A percentile compares a stretch with the other conserved stretches of the same genome.
Evolutionary conservation across 1,139 yeast species (phyloP).

Genomic region (Pichia sp.): DNA sequence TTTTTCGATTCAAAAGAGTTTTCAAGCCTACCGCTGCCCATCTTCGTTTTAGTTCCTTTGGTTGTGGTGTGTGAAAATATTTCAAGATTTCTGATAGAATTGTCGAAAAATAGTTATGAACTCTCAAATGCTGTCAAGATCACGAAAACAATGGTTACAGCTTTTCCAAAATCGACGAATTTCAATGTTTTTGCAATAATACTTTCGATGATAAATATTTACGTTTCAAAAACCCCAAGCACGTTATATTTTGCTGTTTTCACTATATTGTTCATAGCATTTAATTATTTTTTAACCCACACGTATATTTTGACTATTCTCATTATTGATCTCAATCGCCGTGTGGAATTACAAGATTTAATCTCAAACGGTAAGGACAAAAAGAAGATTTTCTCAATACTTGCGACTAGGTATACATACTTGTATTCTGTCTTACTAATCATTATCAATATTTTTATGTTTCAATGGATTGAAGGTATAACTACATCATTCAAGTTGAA

Average conservation of each 20-base stretch:
- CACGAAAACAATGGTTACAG: not conserved
- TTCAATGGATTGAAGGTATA: not conserved
- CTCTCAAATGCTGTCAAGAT: not conserved
- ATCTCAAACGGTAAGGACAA: conserved; percentile 13
- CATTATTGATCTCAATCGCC: conserved; percentile 50
- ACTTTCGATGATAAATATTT: conserved; percentile 4
- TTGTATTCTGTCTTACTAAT: no score
- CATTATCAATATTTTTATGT: not conserved
- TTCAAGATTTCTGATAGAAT: no score
- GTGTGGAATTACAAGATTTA: conserved; percentile 53
- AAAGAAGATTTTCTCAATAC: not conserved
- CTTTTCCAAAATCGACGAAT: conserved; percentile 3
- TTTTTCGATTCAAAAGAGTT: no score
- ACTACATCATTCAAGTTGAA: not conserved
- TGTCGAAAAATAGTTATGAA: no score
- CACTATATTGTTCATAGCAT: conserved; percentile 25
- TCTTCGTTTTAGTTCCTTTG: no score
- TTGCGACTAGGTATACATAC: not conserved
- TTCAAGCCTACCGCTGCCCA: no score
- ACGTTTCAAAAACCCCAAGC: conserved; percentile 21
- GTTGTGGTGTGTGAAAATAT: no score
- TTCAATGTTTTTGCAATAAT: conserved; percentile 6
- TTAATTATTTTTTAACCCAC: conserved; percentile 53
- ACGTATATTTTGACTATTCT: conserved; percentile 59
- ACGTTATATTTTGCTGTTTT: conserved; percentile 27